phyloP scores from a whole-genome alignment of 805 yeast species.

The Phaffomyces antillensis region DNA sequence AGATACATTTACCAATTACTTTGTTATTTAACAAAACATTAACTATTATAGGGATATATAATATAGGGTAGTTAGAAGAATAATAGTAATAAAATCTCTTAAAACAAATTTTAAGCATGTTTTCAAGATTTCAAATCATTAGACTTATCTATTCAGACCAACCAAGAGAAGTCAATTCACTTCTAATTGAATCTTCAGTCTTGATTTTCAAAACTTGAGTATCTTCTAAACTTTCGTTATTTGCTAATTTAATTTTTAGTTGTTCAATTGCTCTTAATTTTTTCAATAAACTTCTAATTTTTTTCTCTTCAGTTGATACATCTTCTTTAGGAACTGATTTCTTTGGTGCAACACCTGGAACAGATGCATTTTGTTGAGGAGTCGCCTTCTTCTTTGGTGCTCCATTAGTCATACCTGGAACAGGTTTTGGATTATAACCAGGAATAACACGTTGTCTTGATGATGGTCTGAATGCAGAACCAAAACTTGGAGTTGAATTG shows the following conservation, averaged over 20 bases:
- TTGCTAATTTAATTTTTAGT: slow-evolving; percentile 75
- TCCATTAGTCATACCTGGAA: slow-evolving; percentile 68
- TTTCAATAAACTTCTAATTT: slow-evolving; percentile 82
- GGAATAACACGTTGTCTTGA: slow-evolving; percentile 44
- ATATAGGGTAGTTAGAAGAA: too few relatives aligned
- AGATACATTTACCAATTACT: too few relatives aligned
- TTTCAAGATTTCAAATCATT: neutral
- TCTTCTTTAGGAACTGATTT: too few relatives aligned
- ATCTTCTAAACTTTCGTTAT: slow-evolving; percentile 81
- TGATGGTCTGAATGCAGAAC: slow-evolving; percentile 20
- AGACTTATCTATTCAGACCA: slow-evolving; percentile 38
- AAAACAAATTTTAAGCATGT: neutral
- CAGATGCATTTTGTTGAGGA: slow-evolving; percentile 27
- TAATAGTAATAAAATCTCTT: too few relatives aligned
- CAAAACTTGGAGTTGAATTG: slow-evolving; percentile 1
- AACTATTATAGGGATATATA: too few relatives aligned
- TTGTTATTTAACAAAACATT: too few relatives aligned
- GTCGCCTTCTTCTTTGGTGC: slow-evolving; percentile 33
- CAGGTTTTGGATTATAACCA: slow-evolving; percentile 60
- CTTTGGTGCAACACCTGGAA: slow-evolving; percentile 49
- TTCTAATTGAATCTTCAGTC: slow-evolving; percentile 75
- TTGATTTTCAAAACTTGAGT: slow-evolving; percentile 87
- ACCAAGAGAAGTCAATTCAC: slow-evolving; percentile 70
- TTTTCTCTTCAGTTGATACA: slow-evolving; percentile 76
- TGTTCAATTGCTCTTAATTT: slow-evolving; percentile 94